phyloP scores from a whole-genome alignment of 305 asterid genomes.

The Coffea humblotiana region DNA sequence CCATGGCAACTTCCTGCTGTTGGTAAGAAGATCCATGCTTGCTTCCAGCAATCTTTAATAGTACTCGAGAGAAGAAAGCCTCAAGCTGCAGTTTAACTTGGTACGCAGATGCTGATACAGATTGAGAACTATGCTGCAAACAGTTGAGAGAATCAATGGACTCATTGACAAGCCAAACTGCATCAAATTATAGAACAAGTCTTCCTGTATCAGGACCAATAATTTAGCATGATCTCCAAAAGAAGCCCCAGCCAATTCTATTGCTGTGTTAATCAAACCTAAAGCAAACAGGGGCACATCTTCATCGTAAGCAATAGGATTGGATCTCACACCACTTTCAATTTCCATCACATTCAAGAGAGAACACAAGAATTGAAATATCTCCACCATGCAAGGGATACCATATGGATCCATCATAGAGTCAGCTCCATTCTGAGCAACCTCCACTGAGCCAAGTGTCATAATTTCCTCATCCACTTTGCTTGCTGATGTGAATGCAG shows the following conservation, averaged over 20 bases:
- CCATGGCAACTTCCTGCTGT: conserved; percentile 97
- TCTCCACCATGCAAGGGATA: conserved; percentile 86
- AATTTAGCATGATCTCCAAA: conserved; percentile 73
- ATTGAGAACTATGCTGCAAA: conserved; percentile 88
- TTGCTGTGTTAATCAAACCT: conserved; percentile 85
- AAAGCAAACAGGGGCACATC: conserved; percentile 94
- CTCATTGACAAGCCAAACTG: conserved; percentile 92
- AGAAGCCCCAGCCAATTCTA: conserved; percentile 83
- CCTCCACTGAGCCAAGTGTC: conserved; percentile 35
- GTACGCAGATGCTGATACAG: conserved; percentile 83
- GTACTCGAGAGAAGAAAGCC: conserved; percentile 75
- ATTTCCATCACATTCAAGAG: conserved; percentile 82
- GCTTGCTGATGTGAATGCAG: conserved; percentile 15
- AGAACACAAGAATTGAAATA: conserved; percentile 89
- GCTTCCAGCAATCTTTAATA: conserved; percentile 79
- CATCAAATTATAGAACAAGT: conserved; percentile 79
- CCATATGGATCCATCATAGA: conserved; percentile 87
- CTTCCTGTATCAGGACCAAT: conserved; percentile 82
- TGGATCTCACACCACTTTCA: conserved; percentile 68
- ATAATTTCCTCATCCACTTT: conserved; percentile 30
- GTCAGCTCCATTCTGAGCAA: conserved; percentile 37
- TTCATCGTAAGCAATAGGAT: conserved; percentile 87
- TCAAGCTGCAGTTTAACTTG: conserved; percentile 80
- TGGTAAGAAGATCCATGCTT: conserved; percentile 88
- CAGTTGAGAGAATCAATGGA: conserved; percentile 87